Percentiles rank a stretch among this genome's conserved stretches.
These are phyloP conservation scores for Aspergillus fumigatus DNA, from an alignment of 2,329 filamentous ascomycete species.

Conservation along the genomic window DNA sequence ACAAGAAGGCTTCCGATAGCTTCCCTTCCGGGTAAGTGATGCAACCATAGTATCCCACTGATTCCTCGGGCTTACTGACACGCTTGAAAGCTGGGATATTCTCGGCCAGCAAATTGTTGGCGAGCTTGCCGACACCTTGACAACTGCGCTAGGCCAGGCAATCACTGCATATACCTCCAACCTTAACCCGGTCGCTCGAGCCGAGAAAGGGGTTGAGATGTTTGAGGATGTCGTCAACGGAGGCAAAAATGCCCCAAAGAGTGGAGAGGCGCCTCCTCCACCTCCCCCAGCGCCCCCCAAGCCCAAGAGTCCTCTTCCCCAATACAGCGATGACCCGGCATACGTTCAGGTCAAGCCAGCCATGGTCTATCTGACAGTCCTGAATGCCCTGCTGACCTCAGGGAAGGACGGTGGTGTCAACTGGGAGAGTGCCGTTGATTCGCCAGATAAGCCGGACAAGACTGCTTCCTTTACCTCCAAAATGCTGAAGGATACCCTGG, in stretches of 20 bases:
- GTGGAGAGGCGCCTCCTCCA: background rate
- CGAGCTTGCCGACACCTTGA: background rate
- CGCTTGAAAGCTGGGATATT: background rate
- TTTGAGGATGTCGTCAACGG: background rate
- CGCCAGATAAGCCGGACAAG: background rate
- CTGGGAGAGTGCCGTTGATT: background rate
- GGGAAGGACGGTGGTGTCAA: background rate
- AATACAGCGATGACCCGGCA: background rate
- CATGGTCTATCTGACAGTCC: background rate
- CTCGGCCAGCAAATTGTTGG: background rate
- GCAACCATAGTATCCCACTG: too few species aligned
- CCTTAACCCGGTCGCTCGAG: background rate
- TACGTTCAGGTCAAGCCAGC: background rate
- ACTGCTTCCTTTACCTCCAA: background rate
- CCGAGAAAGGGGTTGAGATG: background rate
- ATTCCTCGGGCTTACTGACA: too few species aligned
- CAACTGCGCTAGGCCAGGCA: background rate
- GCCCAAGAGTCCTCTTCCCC: background rate
- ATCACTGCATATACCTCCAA: background rate
- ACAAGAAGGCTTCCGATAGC: background rate
- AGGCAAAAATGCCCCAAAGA: background rate
- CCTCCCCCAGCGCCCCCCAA: background rate
- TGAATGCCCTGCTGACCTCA: background rate
- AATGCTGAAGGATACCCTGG: background rate
- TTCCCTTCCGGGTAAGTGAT: background rate